Conservation (phyloP, 2,329 filamentous ascomycete species). For the Alternaria triticimaculans region DNA sequence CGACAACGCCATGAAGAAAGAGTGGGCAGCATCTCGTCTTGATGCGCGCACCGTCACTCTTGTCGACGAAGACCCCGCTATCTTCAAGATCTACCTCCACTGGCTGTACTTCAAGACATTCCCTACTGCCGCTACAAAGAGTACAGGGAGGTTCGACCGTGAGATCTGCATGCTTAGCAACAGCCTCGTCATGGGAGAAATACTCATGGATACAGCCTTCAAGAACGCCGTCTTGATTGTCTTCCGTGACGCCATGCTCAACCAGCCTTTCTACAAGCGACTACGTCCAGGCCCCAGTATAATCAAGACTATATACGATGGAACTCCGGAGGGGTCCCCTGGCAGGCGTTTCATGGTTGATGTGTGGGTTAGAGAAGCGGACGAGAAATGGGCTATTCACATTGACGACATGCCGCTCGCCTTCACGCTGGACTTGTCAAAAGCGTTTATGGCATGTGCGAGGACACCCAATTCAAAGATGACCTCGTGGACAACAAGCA, state of each 20-base stretch:
- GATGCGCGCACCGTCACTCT: not conserved
- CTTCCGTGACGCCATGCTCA: not conserved
- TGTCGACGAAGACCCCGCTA: not conserved
- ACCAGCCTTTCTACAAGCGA: not conserved
- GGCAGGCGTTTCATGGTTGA: not conserved
- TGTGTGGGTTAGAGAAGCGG: not conserved
- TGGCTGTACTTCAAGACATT: not conserved
- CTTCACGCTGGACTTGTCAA: not conserved
- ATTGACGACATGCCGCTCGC: not conserved
- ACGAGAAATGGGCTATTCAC: not conserved
- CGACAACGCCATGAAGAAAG: not conserved
- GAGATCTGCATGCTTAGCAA: not conserved
- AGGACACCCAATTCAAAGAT: not conserved
- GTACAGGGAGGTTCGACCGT: not conserved
- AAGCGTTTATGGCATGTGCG: not conserved
- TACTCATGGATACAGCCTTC: not conserved
- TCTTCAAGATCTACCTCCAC: not conserved
- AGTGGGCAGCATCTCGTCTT: not conserved
- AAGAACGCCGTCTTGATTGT: not conserved
- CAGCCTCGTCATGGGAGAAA: not conserved
- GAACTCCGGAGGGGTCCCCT: not conserved
- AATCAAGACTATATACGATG: not conserved
- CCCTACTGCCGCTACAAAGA: not conserved
- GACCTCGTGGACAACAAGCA: not conserved
- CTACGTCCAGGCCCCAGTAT: not conserved